Evolutionary conservation across 345 rosid species (phyloP).

Genomic region (Noccaea caerulescens): DNA sequence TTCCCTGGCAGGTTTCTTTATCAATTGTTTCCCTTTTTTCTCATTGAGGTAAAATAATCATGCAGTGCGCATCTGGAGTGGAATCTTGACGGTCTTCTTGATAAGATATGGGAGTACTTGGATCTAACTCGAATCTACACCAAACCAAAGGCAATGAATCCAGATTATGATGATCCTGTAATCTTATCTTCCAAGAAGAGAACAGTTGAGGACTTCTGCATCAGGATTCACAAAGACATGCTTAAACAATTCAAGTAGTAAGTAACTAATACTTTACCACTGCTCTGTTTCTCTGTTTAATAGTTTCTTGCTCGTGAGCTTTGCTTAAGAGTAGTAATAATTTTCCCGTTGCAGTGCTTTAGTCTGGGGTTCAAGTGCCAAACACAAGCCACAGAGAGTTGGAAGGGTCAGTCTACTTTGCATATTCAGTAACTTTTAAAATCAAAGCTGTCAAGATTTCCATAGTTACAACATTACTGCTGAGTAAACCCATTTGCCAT

Average conservation of each 20-base stretch:
- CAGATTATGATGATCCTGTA: constrained; percentile 96
- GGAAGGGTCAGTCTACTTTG: constrained; percentile 73
- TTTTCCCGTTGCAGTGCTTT: constrained; percentile 62
- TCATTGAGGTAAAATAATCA: constrained; percentile 1
- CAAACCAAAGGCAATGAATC: constrained; percentile 95
- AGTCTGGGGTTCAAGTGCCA: constrained; percentile 97
- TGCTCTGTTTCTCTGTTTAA: background rate
- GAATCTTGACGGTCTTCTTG: constrained; percentile 94
- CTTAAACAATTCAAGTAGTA: constrained; percentile 89
- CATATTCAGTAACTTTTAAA: background rate
- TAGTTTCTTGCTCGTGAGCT: background rate
- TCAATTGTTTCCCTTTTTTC: background rate
- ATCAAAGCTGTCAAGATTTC: background rate
- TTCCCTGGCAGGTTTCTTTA: background rate
- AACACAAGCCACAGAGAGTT: constrained; percentile 99
- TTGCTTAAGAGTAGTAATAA: background rate
- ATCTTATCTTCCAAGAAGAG: constrained; percentile 85
- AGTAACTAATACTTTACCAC: constrained; percentile 43
- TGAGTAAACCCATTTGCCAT: background rate
- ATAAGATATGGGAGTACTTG: constrained; percentile 94
- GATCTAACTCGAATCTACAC: constrained; percentile 90
- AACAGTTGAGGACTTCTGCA: constrained; percentile 91
- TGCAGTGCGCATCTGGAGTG: constrained; percentile 94
- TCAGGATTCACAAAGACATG: constrained; percentile 93
- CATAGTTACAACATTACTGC: too few species aligned